phyloP scores from a whole-genome alignment of 345 rosid species.

The Arabidopsis thaliana region DNA sequence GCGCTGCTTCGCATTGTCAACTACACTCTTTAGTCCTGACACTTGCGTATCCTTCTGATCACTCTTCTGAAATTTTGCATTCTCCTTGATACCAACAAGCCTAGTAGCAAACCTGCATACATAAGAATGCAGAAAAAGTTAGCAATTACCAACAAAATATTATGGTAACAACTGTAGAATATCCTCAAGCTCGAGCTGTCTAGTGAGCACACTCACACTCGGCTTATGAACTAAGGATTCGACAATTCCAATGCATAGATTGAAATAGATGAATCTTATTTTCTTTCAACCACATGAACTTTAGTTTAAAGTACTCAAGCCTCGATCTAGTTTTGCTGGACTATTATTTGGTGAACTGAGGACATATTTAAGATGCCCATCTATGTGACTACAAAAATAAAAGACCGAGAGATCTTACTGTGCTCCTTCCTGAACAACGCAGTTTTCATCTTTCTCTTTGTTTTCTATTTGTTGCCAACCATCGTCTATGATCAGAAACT shows the following conservation, averaged over 20 bases:
- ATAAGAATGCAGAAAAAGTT: neutral
- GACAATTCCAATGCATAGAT: neutral
- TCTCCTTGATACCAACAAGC: conserved; percentile 92
- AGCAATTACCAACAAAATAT: conserved; percentile 1
- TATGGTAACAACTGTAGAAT: neutral
- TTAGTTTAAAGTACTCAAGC: neutral
- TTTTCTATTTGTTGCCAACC: conserved; percentile 99
- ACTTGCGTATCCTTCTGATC: conserved; percentile 52
- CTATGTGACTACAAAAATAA: conserved; percentile 13
- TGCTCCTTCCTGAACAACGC: conserved; percentile 92
- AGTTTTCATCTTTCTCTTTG: conserved; percentile 67
- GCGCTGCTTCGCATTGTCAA: conserved; percentile 76
- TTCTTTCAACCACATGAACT: neutral
- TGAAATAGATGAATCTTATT: neutral
- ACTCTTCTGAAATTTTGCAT: conserved; percentile 77
- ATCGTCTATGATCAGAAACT: conserved; percentile 92
- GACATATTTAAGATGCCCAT: conserved; percentile 13
- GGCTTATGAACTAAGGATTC: conserved; percentile 13
- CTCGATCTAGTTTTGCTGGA: neutral
- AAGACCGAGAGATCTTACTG: conserved; percentile 67
- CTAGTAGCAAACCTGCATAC: conserved; percentile 83
- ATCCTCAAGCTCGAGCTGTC: neutral
- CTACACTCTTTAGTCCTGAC: conserved; percentile 73
- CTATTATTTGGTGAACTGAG: neutral
- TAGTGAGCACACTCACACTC: neutral